These are phyloP conservation scores for Candida michaelii DNA, from an alignment of 805 yeast genomes.

Conservation along the genomic window DNA sequence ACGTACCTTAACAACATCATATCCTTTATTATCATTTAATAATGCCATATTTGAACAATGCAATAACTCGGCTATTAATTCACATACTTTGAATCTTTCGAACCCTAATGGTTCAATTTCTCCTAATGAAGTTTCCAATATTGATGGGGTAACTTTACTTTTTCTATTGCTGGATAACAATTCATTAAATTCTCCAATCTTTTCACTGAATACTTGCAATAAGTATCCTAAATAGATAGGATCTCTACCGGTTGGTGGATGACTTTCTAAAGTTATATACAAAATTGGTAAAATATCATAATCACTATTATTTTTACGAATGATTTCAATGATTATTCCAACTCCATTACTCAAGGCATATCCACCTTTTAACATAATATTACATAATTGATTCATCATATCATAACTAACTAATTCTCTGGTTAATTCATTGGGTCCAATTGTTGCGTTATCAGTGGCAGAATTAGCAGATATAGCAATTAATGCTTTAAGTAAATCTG, in stretches of 20 bases:
- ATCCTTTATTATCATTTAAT: slow-evolving; percentile 45
- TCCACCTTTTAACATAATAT: slow-evolving; percentile 46
- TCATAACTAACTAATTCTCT: slow-evolving; percentile 42
- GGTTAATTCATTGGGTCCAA: slow-evolving; percentile 48
- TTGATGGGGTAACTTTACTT: slow-evolving; percentile 17
- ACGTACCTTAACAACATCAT: slow-evolving; percentile 38
- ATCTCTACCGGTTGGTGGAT: slow-evolving; percentile 49
- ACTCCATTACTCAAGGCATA: slow-evolving; percentile 49
- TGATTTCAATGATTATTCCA: slow-evolving; percentile 47
- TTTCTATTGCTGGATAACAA: slow-evolving; percentile 26
- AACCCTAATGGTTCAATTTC: slow-evolving; percentile 45
- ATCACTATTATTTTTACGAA: slow-evolving; percentile 46
- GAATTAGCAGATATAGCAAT: slow-evolving; percentile 48
- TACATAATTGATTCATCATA: slow-evolving; percentile 35
- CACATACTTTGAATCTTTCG: slow-evolving; percentile 47
- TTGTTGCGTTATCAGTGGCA: slow-evolving; percentile 45
- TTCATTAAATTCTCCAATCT: slow-evolving; percentile 36
- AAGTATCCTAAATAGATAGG: slow-evolving; percentile 47
- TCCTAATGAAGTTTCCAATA: slow-evolving; percentile 33
- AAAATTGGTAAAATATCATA: slow-evolving; percentile 46
- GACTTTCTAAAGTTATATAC: slow-evolving; percentile 44
- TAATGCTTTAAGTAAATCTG: slow-evolving; percentile 45
- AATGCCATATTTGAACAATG: slow-evolving; percentile 50
- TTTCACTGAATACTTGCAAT: slow-evolving; percentile 38
- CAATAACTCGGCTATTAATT: slow-evolving; percentile 45